phyloP scores from a whole-genome alignment of 208 protist species.

The Giardia duodenalis region DNA sequence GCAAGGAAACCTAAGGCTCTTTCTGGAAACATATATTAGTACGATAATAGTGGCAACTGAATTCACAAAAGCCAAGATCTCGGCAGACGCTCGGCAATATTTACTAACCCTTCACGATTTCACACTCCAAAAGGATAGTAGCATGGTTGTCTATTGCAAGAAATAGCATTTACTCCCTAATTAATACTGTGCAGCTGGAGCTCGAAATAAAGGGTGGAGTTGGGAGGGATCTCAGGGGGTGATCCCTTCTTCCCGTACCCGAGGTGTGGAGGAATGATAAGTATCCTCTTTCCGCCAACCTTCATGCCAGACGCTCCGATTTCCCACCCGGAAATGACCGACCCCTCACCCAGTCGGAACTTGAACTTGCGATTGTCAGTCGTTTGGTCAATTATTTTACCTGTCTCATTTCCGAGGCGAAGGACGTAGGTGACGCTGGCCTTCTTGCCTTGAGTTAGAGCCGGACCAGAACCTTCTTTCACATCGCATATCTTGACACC shows the following conservation, averaged over 20 bases:
- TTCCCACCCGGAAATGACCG: conserved; percentile 37
- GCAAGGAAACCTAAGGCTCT: no score
- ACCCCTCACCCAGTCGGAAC: conserved; percentile 26
- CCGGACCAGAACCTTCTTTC: neutral
- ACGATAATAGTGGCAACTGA: no score
- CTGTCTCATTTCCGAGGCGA: neutral
- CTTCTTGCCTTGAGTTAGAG: neutral
- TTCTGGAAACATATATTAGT: no score
- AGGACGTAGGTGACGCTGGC: neutral
- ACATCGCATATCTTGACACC: neutral
- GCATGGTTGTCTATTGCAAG: no score
- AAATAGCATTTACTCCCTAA: no score
- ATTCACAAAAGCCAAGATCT: no score
- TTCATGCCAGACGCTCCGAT: conserved; percentile 38
- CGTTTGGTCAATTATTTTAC: conserved; percentile 15
- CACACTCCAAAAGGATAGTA: no score
- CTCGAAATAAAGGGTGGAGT: conserved; percentile 32
- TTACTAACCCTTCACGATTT: no score
- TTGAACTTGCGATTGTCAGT: conserved; percentile 11
- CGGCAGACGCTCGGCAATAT: no score
- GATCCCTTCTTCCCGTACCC: conserved; percentile 35
- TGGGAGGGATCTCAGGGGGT: conserved; percentile 37
- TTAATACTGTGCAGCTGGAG: conserved; percentile 27
- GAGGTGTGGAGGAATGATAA: conserved; percentile 39
- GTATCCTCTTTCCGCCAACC: conserved; percentile 23